Conservation (phyloP, 768 basidiomycete genomes). For the Mycena amicta region DNA sequence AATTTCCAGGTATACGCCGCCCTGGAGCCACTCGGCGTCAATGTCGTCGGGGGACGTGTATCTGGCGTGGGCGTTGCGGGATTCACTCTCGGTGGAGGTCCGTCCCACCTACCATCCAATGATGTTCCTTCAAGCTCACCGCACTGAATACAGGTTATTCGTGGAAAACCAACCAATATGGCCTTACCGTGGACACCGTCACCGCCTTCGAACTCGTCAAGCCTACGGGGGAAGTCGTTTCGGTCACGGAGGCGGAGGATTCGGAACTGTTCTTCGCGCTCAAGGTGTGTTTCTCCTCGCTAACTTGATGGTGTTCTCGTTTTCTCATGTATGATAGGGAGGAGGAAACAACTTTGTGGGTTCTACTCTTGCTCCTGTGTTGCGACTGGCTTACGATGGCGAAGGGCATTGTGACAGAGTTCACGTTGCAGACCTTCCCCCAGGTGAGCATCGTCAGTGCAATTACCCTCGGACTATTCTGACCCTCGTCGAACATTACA, state of each 20-base stretch:
- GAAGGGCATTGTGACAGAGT: neutral
- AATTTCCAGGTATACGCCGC: constrained; percentile 44
- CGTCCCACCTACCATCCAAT: too few relatives aligned
- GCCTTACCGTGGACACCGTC: constrained; percentile 60
- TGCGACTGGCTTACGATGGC: too few relatives aligned
- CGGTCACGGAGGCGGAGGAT: constrained; percentile 36
- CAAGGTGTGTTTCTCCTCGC: constrained; percentile 30
- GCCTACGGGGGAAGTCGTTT: constrained; percentile 49
- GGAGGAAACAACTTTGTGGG: constrained; percentile 67
- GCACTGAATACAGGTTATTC: constrained; percentile 61
- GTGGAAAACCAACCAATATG: constrained; percentile 63
- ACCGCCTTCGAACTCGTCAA: constrained; percentile 58
- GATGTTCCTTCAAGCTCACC: too few relatives aligned
- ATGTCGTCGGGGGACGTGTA: constrained; percentile 62
- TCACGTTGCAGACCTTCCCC: neutral
- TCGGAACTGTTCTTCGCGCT: constrained; percentile 45
- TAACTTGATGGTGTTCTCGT: neutral
- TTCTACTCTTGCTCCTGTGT: too few relatives aligned
- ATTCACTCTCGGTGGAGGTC: constrained; percentile 60
- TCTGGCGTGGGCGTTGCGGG: constrained; percentile 63
- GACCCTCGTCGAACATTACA: too few relatives aligned
- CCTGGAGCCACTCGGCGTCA: constrained; percentile 50
- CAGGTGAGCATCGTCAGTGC: neutral
- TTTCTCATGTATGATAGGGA: constrained; percentile 39
- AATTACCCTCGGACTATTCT: neutral